phyloP scores from a whole-genome alignment of 139 green algal species.

The Tetradesmus obliquus region DNA sequence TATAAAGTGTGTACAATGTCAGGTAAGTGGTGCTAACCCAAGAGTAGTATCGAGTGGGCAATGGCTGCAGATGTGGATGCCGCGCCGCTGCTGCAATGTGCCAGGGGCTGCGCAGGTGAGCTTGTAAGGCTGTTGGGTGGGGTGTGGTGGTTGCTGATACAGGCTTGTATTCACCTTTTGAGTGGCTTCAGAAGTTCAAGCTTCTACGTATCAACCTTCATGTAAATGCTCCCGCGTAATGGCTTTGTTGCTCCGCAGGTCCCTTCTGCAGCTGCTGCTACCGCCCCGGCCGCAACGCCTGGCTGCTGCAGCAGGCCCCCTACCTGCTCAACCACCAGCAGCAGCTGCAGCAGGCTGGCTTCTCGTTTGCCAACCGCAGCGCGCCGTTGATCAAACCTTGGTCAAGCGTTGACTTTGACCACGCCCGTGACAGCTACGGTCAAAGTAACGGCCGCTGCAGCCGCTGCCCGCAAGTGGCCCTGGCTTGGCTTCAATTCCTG shows the following conservation, averaged over 20 bases:
- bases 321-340: not conserved
- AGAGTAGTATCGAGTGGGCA: too few species aligned
- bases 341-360: constrained; percentile 4
- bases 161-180: too few species aligned
- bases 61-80: not conserved
- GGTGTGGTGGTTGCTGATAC: too few species aligned
- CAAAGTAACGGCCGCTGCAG: constrained; percentile 26
- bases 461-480: not conserved
- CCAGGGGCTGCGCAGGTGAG: constrained; percentile 15
- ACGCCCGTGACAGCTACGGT: not conserved
- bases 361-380: not conserved
- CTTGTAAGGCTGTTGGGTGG: too few species aligned
- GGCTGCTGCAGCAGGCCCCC: not conserved
- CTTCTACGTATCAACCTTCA: not conserved
- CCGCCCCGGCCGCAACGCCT: constrained; percentile 3
- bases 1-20: too few species aligned
- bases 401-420: constrained; percentile 5
- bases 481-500: constrained; percentile 8
- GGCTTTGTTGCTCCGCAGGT: too few species aligned
- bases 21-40: too few species aligned
- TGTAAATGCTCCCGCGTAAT: not conserved
- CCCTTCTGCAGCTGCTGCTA: constrained; percentile 17
- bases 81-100: not conserved
- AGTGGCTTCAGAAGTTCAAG: too few species aligned
- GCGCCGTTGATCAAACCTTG: constrained; percentile 2